Evolutionary conservation across 495 filamentous ascomycete species (phyloP).

Genomic region (Parathielavia appendiculata): DNA sequence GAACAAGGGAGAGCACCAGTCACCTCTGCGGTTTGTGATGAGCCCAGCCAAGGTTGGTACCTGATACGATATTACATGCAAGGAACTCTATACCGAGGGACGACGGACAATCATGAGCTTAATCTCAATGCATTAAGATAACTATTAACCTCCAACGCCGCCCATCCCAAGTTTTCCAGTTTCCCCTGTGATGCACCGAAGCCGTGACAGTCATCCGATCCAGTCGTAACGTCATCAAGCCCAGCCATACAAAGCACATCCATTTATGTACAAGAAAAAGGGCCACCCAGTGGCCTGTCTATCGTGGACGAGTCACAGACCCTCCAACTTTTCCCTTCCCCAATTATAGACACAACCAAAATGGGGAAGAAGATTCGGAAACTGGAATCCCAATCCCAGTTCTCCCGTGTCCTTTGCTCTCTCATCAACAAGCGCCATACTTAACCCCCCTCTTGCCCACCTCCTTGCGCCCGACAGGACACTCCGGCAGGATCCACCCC

Average conservation of each 20-base stretch:
- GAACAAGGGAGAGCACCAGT: too few species aligned
- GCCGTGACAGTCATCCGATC: constrained; percentile 16
- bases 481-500: constrained; percentile 82
- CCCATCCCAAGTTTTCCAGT: background rate
- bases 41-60: too few species aligned
- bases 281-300: background rate
- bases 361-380: background rate
- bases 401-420: background rate
- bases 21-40: too few species aligned
- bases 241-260: constrained; percentile 5
- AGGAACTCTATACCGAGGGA: too few species aligned
- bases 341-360: background rate
- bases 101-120: background rate
- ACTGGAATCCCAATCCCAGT: background rate
- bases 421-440: constrained; percentile 39
- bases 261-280: constrained; percentile 9
- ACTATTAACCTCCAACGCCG: constrained; percentile 6
- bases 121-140: constrained; percentile 6
- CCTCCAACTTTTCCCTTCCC: constrained; percentile 1
- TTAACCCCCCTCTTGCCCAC: constrained; percentile 53
- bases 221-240: constrained; percentile 19
- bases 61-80: too few species aligned
- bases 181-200: background rate
- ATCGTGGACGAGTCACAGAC: constrained; percentile 13
- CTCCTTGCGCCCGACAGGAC: constrained; percentile 53